Percentiles rank a stretch among this genome's conserved stretches.
Conservation (phyloP, 2,329 filamentous ascomycete species). For the Calonectria leucothoes region DNA sequence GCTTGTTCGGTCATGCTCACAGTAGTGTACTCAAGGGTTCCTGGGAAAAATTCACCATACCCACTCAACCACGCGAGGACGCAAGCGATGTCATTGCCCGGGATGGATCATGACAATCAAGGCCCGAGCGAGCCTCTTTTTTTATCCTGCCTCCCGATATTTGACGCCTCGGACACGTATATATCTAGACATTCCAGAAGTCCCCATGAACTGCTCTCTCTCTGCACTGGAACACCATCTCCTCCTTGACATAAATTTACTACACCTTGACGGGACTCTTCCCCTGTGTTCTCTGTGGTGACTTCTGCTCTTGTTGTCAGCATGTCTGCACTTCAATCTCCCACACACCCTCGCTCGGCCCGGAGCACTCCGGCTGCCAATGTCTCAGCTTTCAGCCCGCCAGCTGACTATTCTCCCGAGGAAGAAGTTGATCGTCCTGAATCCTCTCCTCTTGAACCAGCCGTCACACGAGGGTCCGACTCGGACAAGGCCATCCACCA, state of each 20-base stretch:
- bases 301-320: background rate
- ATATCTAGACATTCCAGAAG: constrained; percentile 29
- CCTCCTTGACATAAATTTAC: background rate
- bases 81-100: constrained; percentile 39
- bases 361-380: constrained; percentile 39
- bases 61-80: constrained; percentile 27
- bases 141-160: background rate
- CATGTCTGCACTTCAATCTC: constrained; percentile 36
- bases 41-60: constrained; percentile 25
- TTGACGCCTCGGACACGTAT: constrained; percentile 21
- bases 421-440: constrained; percentile 27
- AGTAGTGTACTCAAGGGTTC: constrained; percentile 21
- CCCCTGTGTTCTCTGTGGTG: background rate
- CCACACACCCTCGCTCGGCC: constrained; percentile 34
- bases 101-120: constrained; percentile 35
- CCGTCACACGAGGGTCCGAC: constrained; percentile 26
- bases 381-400: constrained; percentile 31
- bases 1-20: constrained; percentile 15
- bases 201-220: background rate
- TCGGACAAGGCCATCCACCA: constrained; percentile 36
- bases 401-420: constrained; percentile 9
- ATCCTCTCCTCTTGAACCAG: constrained; percentile 24
- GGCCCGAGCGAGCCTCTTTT: constrained; percentile 26
- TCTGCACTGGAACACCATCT: background rate
- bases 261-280: background rate